Evolutionary conservation across 306 rosid genomes (phyloP), one percentile per base, ranked within the genome.

Genomic region (Purshia tridentata): DNA sequence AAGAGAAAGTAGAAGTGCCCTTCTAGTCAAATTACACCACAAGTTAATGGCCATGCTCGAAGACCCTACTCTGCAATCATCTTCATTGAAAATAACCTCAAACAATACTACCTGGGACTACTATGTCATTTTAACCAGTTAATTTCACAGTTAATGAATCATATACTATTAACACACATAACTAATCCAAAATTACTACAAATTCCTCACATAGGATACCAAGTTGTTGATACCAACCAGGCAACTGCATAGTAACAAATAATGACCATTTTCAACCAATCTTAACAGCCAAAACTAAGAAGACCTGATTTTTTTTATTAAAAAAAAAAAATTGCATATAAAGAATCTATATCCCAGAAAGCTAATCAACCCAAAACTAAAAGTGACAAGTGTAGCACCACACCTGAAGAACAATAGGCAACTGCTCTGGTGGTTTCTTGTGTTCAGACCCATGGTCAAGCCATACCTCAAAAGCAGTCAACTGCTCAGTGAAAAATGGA

Each of bases 341-440:
- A 16, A 35, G 77, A 37, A 22, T 7, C 57, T 65, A 61, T 67
- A 76, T 65, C 55, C 81, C 62, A 74, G 59, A 50, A 75, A 72
- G 78, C 79, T 78, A 55, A 74, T 51, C 72, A 78, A 69, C 77
- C 76, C 76, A 74, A 77, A 80, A 64, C 57, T 60, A 77, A 62
- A 73, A 67, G 65, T 45, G 73, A 49, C 13, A 72, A 73, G 69
- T 72, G 29, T 69, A 54, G 46, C 44, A 76, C 22, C 68, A 42
- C 68, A 95, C 99, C 99, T 95, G 99, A 84, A 92, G 99, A 85
- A 95, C 98, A 74, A 95, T 92, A 49, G 97, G 99, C 75, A 95
- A 80, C 84, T 95, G 99, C 82, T 95, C 99, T 29, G 98, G 99
- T 12, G 98, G 99, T 90, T 95, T 95, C 93, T 95, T 95, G 69